Conservation (phyloP, 306 rosid species). For the Trifolium dubium region DNA sequence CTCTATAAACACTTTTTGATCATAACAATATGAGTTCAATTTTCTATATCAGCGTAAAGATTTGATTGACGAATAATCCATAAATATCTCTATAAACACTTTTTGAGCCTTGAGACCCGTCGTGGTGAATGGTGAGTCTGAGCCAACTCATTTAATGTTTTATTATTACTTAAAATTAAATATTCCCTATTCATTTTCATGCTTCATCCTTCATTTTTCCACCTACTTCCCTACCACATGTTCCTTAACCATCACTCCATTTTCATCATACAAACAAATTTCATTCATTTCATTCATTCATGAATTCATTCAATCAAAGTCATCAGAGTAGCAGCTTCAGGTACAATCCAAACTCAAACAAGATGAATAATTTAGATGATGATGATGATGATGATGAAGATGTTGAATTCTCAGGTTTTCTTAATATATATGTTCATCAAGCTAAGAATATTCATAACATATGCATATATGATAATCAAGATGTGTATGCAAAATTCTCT, state of each 20-base stretch:
- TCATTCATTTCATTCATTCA: slow-evolving; percentile 39
- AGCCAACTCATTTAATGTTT: no score
- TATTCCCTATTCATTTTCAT: slow-evolving; percentile 45
- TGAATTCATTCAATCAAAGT: slow-evolving; percentile 74
- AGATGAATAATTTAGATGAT: slow-evolving; percentile 41
- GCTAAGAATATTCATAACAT: slow-evolving; percentile 93
- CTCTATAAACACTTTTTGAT: no score
- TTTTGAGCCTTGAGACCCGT: no score
- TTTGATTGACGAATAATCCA: no score
- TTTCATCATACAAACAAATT: slow-evolving; percentile 37
- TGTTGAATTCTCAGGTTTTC: slow-evolving; percentile 64
- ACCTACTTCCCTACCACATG: slow-evolving; percentile 54
- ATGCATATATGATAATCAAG: slow-evolving; percentile 90
- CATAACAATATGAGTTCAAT: no score
- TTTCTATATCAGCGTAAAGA: no score
- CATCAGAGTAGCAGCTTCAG: slow-evolving; percentile 57
- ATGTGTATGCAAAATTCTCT: slow-evolving; percentile 91
- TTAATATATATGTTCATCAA: slow-evolving; percentile 83
- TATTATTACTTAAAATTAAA: no score
- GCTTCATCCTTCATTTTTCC: slow-evolving; percentile 39
- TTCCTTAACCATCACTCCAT: slow-evolving; percentile 34
- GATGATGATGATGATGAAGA: slow-evolving; percentile 56
- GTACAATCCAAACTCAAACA: slow-evolving; percentile 57
- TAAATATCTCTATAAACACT: no score
- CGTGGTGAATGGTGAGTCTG: no score